Base-by-base conservation (phyloP, 495 filamentous ascomycete species). In the Halenospora varia region DNA sequence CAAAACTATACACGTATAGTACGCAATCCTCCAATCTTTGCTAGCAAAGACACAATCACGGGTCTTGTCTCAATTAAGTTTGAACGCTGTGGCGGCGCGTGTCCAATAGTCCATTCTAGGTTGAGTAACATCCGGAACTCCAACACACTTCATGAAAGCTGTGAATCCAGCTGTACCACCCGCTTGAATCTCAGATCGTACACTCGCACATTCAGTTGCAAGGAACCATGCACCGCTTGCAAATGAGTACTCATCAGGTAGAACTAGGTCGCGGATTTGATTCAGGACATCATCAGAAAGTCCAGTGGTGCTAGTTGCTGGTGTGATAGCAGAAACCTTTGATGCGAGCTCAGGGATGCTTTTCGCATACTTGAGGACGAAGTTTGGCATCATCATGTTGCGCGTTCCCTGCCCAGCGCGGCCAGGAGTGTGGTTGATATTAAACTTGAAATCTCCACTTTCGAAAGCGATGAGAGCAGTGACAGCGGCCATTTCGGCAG, bases 151-250 rank as follows among this genome's bases (percentile, higher is more conserved):
- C 68, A 92, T 76, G 76, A 90, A 96, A 3, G 64, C 67, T 29
- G 64, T 25, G 73, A 80, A 93, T 0, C 83, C 88, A 0, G 57
- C 73, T 66, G 85, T 73, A 19, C 66, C 71, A 0, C 83, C 88
- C 0, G 59, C 73, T 67, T 86, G 75, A 15, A 68, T 68, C 1
- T 77, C 82, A 10, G 57, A 52, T 60, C 74, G 70, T 62, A 93
- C 73, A 18, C 65, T 71, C 2, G 48, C 17, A 70, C 90, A 95
- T 68, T 90, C 77, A 1, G 76, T 86, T 3, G 68, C 81, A 41
- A 89, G 59, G 65, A 87, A 94, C 91, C 90, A 96, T 2, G 83
- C 80, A 19, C 80, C 91, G 25, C 77, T 82, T 2, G 79, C 88
- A 69, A 92, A 96, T 68, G 88, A 86, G 62, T 80, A 83, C 19